Conservation (phyloP, 176 grass and related monocot species). For the Aegilops umbellulata region DNA sequence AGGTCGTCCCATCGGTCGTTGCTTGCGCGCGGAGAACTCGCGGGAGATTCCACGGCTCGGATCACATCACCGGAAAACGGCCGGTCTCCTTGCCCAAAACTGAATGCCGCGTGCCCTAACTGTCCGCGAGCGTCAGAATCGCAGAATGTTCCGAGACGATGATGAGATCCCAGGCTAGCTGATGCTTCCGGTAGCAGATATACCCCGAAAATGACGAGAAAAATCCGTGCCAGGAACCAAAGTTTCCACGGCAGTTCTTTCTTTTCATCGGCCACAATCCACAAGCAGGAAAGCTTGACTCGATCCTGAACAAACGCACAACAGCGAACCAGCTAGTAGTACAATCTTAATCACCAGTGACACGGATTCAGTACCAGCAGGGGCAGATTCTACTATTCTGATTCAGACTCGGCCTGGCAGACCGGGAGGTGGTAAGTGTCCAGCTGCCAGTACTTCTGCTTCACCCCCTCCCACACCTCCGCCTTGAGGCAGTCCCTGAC, state of each 20-base stretch:
- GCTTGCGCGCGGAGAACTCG: no score
- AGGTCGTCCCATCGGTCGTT: no score
- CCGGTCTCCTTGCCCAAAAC: background rate
- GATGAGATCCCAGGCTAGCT: no score
- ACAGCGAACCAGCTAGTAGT: no score
- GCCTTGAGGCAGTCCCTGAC: constrained; percentile 72
- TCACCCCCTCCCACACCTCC: constrained; percentile 77
- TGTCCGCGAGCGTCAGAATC: background rate
- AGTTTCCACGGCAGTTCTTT: background rate
- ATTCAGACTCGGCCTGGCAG: constrained; percentile 58
- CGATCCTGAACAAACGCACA: background rate
- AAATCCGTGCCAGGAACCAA: background rate
- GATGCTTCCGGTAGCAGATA: background rate
- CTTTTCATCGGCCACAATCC: background rate
- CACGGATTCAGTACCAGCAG: no score
- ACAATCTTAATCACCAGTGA: no score
- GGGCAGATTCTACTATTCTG: constrained; percentile 35
- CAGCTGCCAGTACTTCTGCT: constrained; percentile 90
- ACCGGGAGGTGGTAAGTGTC: constrained; percentile 91
- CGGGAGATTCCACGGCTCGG: no score
- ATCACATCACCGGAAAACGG: background rate
- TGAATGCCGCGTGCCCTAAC: background rate
- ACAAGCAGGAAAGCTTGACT: background rate
- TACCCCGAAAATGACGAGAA: background rate
- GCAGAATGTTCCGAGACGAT: no score